Conservation (phyloP, 257 asterid species). For the Primulina huaijiensis region DNA sequence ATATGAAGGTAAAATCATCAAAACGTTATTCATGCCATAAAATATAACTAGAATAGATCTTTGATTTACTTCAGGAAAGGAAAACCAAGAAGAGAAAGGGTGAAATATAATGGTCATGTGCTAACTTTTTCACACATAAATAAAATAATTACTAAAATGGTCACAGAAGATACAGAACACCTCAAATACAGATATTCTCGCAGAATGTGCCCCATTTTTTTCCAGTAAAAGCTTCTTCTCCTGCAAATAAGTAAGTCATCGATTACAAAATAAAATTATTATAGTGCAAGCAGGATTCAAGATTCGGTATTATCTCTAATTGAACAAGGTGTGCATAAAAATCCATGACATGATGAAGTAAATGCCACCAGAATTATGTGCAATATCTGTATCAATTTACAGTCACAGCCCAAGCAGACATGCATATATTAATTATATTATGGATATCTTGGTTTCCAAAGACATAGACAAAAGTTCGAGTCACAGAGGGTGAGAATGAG, state of each 20-base stretch:
- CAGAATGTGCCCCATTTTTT: slow-evolving; percentile 78
- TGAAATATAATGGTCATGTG: not conserved
- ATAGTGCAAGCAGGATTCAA: slow-evolving; percentile 8
- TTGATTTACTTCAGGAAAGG: slow-evolving; percentile 2
- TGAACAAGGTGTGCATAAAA: slow-evolving; percentile 4
- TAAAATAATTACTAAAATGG: slow-evolving; percentile 11
- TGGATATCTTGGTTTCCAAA: not conserved
- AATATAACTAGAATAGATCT: slow-evolving; percentile 10
- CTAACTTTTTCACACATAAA: slow-evolving; percentile 11
- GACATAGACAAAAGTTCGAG: not conserved
- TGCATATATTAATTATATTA: too few species aligned
- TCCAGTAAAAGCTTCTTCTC: slow-evolving; percentile 92
- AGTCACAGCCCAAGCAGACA: slow-evolving; percentile 10
- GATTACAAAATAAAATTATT: slow-evolving; percentile 17
- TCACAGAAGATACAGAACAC: slow-evolving; percentile 33
- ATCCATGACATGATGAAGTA: not conserved
- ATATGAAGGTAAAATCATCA: slow-evolving; percentile 17
- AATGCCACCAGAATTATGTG: slow-evolving; percentile 4
- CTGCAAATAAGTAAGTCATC: slow-evolving; percentile 42
- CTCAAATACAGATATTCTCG: slow-evolving; percentile 89
- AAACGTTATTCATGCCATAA: not conserved
- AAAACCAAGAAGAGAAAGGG: not conserved
- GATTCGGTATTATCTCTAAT: slow-evolving; percentile 20
- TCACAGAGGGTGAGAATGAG: not conserved
- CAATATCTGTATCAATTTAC: slow-evolving; percentile 7